These are phyloP conservation scores for Penicillium pulvis DNA, from an alignment of 495 filamentous ascomycete species.

Conservation along the genomic window DNA sequence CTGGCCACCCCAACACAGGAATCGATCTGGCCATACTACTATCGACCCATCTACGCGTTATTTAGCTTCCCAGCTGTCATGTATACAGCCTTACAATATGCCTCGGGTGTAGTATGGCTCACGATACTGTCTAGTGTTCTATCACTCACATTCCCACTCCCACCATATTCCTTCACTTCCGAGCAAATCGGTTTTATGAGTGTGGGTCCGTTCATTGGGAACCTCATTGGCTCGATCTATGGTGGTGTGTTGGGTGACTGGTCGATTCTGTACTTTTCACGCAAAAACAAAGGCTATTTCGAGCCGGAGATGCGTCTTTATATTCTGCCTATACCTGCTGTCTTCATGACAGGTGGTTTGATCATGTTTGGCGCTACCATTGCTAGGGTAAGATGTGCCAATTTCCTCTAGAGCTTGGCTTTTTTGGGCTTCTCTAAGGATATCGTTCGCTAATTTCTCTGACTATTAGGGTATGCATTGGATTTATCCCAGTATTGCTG, in stretches of 20 bases:
- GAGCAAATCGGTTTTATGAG: slow-evolving; percentile 44
- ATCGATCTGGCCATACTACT: slow-evolving; percentile 37
- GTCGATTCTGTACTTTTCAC: slow-evolving; percentile 38
- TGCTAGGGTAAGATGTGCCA: slow-evolving; percentile 22
- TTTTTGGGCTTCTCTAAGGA: not conserved
- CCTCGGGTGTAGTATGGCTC: slow-evolving; percentile 37
- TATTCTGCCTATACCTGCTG: slow-evolving; percentile 36
- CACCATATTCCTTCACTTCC: slow-evolving; percentile 46
- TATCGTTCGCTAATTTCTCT: not conserved
- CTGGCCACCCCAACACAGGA: slow-evolving; percentile 30
- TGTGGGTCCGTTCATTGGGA: slow-evolving; percentile 44
- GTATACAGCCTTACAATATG: slow-evolving; percentile 43
- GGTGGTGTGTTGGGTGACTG: slow-evolving; percentile 44
- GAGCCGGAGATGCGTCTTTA: slow-evolving; percentile 50
- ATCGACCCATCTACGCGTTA: slow-evolving; percentile 35
- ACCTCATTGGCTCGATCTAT: slow-evolving; percentile 38
- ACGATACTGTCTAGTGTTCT: slow-evolving; percentile 36
- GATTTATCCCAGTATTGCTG: slow-evolving; percentile 35
- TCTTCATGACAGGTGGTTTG: slow-evolving; percentile 31
- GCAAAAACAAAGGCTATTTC: slow-evolving; percentile 42
- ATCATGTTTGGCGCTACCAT: slow-evolving; percentile 41
- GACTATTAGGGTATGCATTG: slow-evolving; percentile 39
- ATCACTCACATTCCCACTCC: slow-evolving; percentile 34
- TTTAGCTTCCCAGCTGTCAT: slow-evolving; percentile 42
- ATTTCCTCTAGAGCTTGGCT: too few species aligned